Conservation (phyloP, 2,329 filamentous ascomycete genomes). For the Ophiostoma piceae region DNA sequence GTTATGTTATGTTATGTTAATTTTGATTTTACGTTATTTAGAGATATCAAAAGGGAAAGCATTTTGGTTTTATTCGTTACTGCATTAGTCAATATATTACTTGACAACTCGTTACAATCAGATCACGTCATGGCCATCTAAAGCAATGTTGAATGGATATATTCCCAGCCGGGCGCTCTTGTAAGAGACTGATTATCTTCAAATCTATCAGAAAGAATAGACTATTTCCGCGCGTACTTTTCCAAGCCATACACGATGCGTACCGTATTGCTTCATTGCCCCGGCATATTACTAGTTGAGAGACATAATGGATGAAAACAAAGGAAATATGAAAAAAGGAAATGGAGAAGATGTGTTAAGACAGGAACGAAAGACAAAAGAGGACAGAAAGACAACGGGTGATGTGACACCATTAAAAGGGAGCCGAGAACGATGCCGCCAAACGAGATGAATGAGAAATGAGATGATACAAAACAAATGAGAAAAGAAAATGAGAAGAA, state of each 20-base stretch:
- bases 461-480: conserved; percentile 3
- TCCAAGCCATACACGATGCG: conserved; percentile 17
- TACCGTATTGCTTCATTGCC: conserved; percentile 10
- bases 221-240: conserved; percentile 16
- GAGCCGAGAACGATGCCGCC: background rate
- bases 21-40: conserved; percentile 7
- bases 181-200: background rate
- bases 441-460: background rate
- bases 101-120: background rate
- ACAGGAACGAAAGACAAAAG: conserved; percentile 1
- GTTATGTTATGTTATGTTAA: background rate
- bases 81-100: background rate
- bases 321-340: background rate
- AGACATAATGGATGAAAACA: background rate
- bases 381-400: background rate
- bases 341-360: conserved; percentile 1
- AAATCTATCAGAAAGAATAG: background rate
- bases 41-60: conserved; percentile 16
- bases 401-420: background rate
- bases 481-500: background rate
- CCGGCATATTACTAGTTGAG: conserved; percentile 12
- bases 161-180: background rate
- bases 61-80: background rate
- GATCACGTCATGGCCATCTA: too few species aligned
- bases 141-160: conserved; percentile 10